Evolutionary conservation across 2,329 filamentous ascomycete genomes (phyloP).

Genomic region (Ambrosiella xylebori): DNA sequence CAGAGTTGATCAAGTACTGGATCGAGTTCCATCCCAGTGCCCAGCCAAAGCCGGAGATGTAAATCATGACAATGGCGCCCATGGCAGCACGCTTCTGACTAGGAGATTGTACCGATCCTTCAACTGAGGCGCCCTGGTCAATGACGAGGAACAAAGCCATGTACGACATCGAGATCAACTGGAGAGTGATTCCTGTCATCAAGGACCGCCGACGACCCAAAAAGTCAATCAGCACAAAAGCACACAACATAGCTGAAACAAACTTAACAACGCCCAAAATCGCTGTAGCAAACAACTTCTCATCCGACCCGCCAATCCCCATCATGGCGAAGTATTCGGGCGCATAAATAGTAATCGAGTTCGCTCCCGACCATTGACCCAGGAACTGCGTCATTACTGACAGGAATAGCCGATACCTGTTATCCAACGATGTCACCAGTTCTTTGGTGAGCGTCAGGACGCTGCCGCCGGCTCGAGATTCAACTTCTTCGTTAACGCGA

Average conservation of each 20-base stretch:
- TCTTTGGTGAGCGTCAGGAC: constrained; percentile 50
- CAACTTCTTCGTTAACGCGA: constrained; percentile 51
- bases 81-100: constrained; percentile 39
- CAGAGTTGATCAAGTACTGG: constrained; percentile 63
- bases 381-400: constrained; percentile 52
- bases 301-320: constrained; percentile 48
- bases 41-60: constrained; percentile 51
- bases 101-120: constrained; percentile 24
- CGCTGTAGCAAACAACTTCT: constrained; percentile 55
- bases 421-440: constrained; percentile 47
- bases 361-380: constrained; percentile 56
- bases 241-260: constrained; percentile 46
- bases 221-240: constrained; percentile 62
- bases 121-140: constrained; percentile 22
- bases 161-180: constrained; percentile 44
- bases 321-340: constrained; percentile 56
- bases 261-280: constrained; percentile 66
- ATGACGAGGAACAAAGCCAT: constrained; percentile 41
- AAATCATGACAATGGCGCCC: constrained; percentile 58
- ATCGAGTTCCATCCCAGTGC: constrained; percentile 58
- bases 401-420: constrained; percentile 57
- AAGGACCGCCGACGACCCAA: constrained; percentile 57
- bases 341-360: constrained; percentile 61
- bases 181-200: constrained; percentile 40
- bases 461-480: constrained; percentile 50